Evolutionary conservation across 345 rosid genomes (phyloP), one percentile per base, ranked within the genome.

Genomic region (Dovyalis caffra): DNA sequence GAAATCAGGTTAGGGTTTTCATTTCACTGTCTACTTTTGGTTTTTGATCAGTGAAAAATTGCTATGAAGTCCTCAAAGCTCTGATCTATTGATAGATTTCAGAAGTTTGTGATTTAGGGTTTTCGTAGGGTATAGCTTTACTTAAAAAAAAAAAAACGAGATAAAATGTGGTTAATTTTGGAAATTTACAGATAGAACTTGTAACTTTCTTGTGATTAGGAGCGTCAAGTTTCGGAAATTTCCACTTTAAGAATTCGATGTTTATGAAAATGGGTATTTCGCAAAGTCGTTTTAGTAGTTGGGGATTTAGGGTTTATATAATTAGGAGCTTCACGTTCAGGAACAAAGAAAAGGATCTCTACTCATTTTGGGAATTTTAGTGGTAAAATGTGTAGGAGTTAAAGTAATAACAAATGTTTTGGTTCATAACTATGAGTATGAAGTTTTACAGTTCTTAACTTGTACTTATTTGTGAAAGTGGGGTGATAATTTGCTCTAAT

Each of bases 1-100:
- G 98, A 95, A 75, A 93, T 93, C 86, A 89, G 94, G 99, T 95
- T 74, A 61, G 70, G 75, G 62, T 65, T 76, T 63, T 31, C 16
- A 37, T 35, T 63, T 74, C 28, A 37, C 1, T 34, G 57, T 35
- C 33, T 32, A 12, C 8, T 29, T 73, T 65, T 33, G n/a, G 21
- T 20, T 68, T 60, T 60, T 18, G 2, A 12, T 75, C 40, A 9
- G 45, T n/a, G 10, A 2, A n/a, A 18, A 31, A 61, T 28, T 68
- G 40, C 28, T 14, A n/a, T 18, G 5, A 15, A n/a, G 5, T 9
- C n/a, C 28, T 56, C 28, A n/a, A 23, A 8, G 8, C 15, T 56
- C 12, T 53, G 28, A 3, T n/a, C 28, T 56, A 23, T 56, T 23
- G 28, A 56, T 56, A 28, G 6, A 1, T 56, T 56, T 56, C n/a